These are phyloP conservation scores for Pelargonium nanum DNA, from an alignment of 345 rosid species.

Conservation along the genomic window DNA sequence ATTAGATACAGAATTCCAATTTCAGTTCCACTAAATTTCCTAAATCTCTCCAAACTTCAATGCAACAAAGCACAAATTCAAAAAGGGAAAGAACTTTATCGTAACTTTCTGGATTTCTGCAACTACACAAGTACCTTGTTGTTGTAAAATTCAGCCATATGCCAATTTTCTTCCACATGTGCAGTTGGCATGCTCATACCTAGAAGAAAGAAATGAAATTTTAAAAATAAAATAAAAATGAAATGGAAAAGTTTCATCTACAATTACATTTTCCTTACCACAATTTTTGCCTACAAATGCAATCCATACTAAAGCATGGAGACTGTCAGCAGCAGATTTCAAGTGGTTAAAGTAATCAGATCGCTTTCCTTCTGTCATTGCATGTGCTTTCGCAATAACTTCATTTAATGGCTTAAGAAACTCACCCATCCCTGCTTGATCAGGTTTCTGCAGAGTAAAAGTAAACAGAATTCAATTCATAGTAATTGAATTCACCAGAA, in stretches of 20 bases:
- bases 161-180: constrained; percentile 99
- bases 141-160: constrained; percentile 92
- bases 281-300: constrained; percentile 89
- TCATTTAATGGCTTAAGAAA: constrained; percentile 84
- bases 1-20: neutral
- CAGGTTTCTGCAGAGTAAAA: constrained; percentile 60
- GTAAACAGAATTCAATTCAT: constrained; percentile 6
- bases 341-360: constrained; percentile 85
- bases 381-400: constrained; percentile 60
- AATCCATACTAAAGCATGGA: constrained; percentile 87
- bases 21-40: neutral
- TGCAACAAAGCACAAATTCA: neutral
- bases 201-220: constrained; percentile 18
- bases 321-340: constrained; percentile 71
- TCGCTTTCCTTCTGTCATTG: constrained; percentile 71
- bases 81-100: neutral
- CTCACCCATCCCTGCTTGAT: constrained; percentile 51
- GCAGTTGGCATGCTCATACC: constrained; percentile 99
- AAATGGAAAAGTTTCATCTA: neutral
- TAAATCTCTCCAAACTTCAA: neutral
- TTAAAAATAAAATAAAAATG: constrained; percentile 7
- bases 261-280: constrained; percentile 34
- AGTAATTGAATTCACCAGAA: neutral
- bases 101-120: neutral
- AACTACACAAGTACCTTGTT: constrained; percentile 55